Evolutionary conservation across 306 rosid species (phyloP).

Genomic region (Ceratonia siliqua): DNA sequence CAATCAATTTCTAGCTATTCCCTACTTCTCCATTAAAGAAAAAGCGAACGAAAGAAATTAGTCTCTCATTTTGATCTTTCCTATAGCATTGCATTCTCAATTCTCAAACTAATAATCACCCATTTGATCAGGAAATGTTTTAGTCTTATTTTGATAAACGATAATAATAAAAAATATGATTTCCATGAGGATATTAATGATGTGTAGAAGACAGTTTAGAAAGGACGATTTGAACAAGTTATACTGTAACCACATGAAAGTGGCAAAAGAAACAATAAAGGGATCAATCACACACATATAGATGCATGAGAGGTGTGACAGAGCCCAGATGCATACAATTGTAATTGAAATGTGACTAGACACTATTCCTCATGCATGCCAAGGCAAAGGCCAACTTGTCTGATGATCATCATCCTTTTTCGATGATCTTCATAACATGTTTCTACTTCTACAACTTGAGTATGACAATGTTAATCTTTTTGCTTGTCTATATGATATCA

Average conservation of each 20-base stretch:
- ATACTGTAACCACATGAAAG: not conserved
- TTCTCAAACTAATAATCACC: not conserved
- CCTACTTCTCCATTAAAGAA: slow-evolving; percentile 16
- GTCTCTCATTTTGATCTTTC: not conserved
- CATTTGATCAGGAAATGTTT: not conserved
- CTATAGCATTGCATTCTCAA: not conserved
- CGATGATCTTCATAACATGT: no score
- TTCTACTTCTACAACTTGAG: slow-evolving; percentile 25
- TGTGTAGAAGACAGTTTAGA: not conserved
- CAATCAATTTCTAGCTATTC: slow-evolving; percentile 33
- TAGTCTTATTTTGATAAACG: not conserved
- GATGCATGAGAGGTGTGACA: not conserved
- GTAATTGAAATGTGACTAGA: slow-evolving; percentile 38
- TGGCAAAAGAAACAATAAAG: slow-evolving; percentile 6
- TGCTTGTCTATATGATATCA: slow-evolving; percentile 33
- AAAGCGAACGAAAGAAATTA: not conserved
- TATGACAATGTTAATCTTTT: slow-evolving; percentile 40
- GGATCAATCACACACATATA: not conserved
- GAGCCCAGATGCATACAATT: not conserved
- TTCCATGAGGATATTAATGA: not conserved
- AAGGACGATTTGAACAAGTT: not conserved
- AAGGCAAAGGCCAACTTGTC: slow-evolving; percentile 27
- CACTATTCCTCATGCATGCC: slow-evolving; percentile 16
- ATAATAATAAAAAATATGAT: not conserved
- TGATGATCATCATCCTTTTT: slow-evolving; percentile 1